Evolutionary conservation across 352 stramenopile species (phyloP).

Genomic region (Globisporangium cystogenes): DNA sequence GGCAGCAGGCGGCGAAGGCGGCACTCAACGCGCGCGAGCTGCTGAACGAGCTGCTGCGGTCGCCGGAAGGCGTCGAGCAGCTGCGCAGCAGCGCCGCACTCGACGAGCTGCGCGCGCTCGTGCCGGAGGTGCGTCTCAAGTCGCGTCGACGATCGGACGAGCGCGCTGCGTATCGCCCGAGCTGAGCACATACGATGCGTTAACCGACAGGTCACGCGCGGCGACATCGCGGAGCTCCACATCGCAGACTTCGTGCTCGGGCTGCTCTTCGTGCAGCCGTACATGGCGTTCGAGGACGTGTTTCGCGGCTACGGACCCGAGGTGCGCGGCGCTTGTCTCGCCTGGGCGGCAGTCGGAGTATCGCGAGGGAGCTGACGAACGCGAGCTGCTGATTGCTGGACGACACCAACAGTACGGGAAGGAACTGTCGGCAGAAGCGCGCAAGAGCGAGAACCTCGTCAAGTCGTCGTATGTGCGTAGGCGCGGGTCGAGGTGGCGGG

Average conservation of each 20-base stretch:
- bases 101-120: conserved; percentile 56
- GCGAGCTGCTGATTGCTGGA: too few species aligned
- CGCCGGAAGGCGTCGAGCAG: conserved; percentile 49
- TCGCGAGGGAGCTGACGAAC: too few species aligned
- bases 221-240: conserved; percentile 69
- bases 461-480: conserved; percentile 69
- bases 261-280: conserved; percentile 77
- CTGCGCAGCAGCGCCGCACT: conserved; percentile 45
- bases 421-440: conserved; percentile 72
- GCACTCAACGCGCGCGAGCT: conserved; percentile 43
- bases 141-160: too few species aligned
- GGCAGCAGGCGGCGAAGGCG: conserved; percentile 56
- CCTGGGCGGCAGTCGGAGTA: too few species aligned
- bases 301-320: conserved; percentile 63
- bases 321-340: too few species aligned
- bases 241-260: conserved; percentile 77
- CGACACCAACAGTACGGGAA: conserved; percentile 80
- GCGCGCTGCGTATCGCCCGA: too few species aligned
- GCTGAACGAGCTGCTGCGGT: conserved; percentile 41
- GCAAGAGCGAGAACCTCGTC: conserved; percentile 72
- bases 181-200: too few species aligned
- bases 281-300: conserved; percentile 45
- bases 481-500: not conserved
- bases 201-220: conserved; percentile 36
- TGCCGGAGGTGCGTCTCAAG: conserved; percentile 37